Conservation (phyloP, 192 early-diverging fungal species). For the Dispira simplex region DNA sequence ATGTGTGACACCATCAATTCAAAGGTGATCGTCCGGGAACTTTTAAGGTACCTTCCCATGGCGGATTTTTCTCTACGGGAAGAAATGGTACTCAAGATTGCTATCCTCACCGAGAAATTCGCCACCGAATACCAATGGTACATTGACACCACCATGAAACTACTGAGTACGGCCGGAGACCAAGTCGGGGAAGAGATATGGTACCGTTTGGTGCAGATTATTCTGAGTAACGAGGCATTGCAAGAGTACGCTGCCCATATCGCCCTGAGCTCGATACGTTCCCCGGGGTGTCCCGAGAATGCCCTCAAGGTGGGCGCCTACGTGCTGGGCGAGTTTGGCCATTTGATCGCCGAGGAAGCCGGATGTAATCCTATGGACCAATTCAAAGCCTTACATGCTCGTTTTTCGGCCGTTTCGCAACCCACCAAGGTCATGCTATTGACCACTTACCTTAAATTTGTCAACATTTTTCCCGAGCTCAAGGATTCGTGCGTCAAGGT, state of each 20-base stretch:
- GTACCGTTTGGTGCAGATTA: slow-evolving; percentile 94
- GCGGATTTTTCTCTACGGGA: slow-evolving; percentile 86
- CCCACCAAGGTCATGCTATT: slow-evolving; percentile 72
- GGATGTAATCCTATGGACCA: slow-evolving; percentile 85
- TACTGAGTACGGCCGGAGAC: slow-evolving; percentile 91
- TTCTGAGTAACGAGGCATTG: slow-evolving; percentile 88
- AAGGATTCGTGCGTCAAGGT: slow-evolving; percentile 73
- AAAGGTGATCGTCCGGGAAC: slow-evolving; percentile 74
- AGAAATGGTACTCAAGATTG: slow-evolving; percentile 98
- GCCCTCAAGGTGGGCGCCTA: slow-evolving; percentile 92
- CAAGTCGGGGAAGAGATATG: slow-evolving; percentile 95
- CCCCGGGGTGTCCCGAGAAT: slow-evolving; percentile 90
- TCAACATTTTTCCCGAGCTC: slow-evolving; percentile 97
- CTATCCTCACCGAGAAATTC: slow-evolving; percentile 96
- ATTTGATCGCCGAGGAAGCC: slow-evolving; percentile 76
- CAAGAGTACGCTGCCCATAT: slow-evolving; percentile 90
- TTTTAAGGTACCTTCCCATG: slow-evolving; percentile 71
- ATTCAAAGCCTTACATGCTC: slow-evolving; percentile 86
- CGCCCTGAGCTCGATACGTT: slow-evolving; percentile 60
- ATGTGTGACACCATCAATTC: slow-evolving; percentile 91
- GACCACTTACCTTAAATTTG: slow-evolving; percentile 89
- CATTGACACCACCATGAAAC: slow-evolving; percentile 91
- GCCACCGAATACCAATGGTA: slow-evolving; percentile 98
- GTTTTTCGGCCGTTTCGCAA: slow-evolving; percentile 66
- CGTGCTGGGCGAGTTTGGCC: slow-evolving; percentile 95